Evolutionary conservation across 805 yeast species (phyloP), one percentile per base, ranked within the genome.

Genomic region (Cyberlindnera saturnus): DNA sequence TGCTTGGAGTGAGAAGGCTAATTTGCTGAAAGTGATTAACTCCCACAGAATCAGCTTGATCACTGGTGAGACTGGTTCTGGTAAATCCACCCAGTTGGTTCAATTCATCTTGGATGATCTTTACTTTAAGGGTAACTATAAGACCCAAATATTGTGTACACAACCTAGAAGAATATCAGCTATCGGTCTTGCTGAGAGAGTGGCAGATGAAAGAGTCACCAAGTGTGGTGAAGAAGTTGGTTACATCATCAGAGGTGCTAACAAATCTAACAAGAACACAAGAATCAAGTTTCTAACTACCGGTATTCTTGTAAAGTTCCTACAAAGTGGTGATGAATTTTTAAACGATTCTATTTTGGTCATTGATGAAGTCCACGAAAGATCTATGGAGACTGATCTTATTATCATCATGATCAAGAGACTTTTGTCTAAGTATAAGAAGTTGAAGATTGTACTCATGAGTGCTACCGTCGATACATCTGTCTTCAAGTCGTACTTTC

Each of bases 1-100:
- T 0, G 98, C 98, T 0, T 91, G 96, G 95, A 60, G 67, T 13
- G 84, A 81, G 57, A 72, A 69, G 41, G 63, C 73, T 0, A 70
- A 75, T 6, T 69, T 91, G 33, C 71, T 86, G 2, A 53, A 74
- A 0, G 64, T 79, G 4, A 77, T 91, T 4, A 68, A 71, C 26
- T 47, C 67, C 0, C 75, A 85, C 56, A 77, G 77, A 48, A 84
- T 88, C 5, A 79, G 86, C 8, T 65, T 91, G 30, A 75, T 91
- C 32, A 91, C 98, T 2, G 99, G 98, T 60, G 99, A 93, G 61
- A 91, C 98, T 0, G 98, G 98, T 53, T 90, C 97, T 1, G 98
- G 98, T 52, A 91, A 91, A 58, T 87, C 96, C 1, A 91, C 99
- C 0, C 99, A 91, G 60, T 79, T 87, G 5, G 96, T 88, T 6